phyloP scores from a whole-genome alignment of 1,284 basidiomycete genomes.

The Ceratobasidium sp. region DNA sequence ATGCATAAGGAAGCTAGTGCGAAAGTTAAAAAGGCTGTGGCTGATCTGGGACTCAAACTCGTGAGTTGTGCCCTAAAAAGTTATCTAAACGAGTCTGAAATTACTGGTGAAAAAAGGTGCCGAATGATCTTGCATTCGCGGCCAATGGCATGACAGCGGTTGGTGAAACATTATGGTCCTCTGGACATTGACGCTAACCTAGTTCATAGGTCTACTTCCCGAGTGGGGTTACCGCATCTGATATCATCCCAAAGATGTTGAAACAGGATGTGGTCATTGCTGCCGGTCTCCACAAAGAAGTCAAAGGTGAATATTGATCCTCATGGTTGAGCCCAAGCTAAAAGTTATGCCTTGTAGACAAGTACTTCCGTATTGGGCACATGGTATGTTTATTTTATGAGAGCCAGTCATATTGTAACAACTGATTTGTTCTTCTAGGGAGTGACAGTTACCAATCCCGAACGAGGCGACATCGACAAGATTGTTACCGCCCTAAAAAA shows the following conservation, averaged over 20 bases:
- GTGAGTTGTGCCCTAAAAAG: slow-evolving; percentile 24
- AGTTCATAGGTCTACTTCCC: slow-evolving; percentile 73
- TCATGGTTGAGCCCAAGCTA: slow-evolving; percentile 24
- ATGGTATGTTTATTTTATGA: slow-evolving; percentile 45
- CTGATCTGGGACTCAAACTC: slow-evolving; percentile 74
- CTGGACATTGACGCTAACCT: slow-evolving; percentile 14
- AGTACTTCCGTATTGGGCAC: slow-evolving; percentile 81
- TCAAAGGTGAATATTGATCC: slow-evolving; percentile 71
- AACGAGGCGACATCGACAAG: slow-evolving; percentile 78
- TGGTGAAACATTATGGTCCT: slow-evolving; percentile 45
- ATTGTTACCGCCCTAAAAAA: slow-evolving; percentile 73
- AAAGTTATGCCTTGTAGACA: slow-evolving; percentile 57
- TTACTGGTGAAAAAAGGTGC: slow-evolving; percentile 54
- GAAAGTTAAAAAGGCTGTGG: slow-evolving; percentile 75
- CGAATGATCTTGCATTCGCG: slow-evolving; percentile 65
- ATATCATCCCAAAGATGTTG: slow-evolving; percentile 75
- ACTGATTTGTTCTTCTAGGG: slow-evolving; percentile 59
- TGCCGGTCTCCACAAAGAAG: slow-evolving; percentile 85
- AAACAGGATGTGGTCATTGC: slow-evolving; percentile 83
- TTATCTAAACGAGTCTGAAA: background rate
- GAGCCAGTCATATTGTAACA: slow-evolving; percentile 27
- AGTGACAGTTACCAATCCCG: slow-evolving; percentile 72
- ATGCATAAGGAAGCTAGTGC: slow-evolving; percentile 77
- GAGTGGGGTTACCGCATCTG: slow-evolving; percentile 72
- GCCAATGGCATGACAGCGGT: slow-evolving; percentile 95